Base-by-base conservation (phyloP, 2,329 filamentous ascomycete species). In the Hymenoscyphus fructigenus region DNA sequence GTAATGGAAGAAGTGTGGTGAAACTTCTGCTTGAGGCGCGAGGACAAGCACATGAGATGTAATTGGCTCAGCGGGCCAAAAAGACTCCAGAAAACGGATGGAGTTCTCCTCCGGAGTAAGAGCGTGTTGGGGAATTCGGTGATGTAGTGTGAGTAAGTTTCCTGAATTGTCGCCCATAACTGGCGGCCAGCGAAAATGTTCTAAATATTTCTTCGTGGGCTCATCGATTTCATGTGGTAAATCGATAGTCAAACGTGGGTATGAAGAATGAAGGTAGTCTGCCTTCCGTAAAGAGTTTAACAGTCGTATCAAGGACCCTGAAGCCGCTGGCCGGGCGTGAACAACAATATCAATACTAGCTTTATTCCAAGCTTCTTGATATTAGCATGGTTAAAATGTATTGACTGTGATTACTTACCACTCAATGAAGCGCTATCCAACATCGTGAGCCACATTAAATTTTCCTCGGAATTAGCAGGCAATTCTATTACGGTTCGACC, bases 1-100 rank as follows among this genome's bases (percentile, higher is more conserved):
- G 75, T 95, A 97, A 68, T 97, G 92, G 68, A 90, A 94, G 75
- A 92, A 98, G 1, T 91, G 84, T 1, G 89, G 87, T 0, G 91
- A 91, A 0, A 98, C 78, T 75, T 98, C 91, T 1, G 84, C 85
- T 70, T 96, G 88, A 1, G 93, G 87, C 5, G 92, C 93, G 5
- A 99, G 84, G 1, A 97, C 79, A n/a, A 99, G 82, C 2, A 97
- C 85, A 75, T 97, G 92, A 10, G 89, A 88, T 61, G 86, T 78
- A 1, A 77, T 75, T 5, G 87, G 81, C 65, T 87, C 81, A 2
- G 81, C 79, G 1, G 95, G 93, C 83, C 93, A 98, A 76, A 96
- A 97, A 0, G 91, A 90, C 78, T 98, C 93, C 5, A 97, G 79
- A 65, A 94, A 91, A 28, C 89, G 87, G 17, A 89, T 81, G 0